phyloP scores from a whole-genome alignment of 495 filamentous ascomycete species.

The Annulohypoxylon maeteangense region DNA sequence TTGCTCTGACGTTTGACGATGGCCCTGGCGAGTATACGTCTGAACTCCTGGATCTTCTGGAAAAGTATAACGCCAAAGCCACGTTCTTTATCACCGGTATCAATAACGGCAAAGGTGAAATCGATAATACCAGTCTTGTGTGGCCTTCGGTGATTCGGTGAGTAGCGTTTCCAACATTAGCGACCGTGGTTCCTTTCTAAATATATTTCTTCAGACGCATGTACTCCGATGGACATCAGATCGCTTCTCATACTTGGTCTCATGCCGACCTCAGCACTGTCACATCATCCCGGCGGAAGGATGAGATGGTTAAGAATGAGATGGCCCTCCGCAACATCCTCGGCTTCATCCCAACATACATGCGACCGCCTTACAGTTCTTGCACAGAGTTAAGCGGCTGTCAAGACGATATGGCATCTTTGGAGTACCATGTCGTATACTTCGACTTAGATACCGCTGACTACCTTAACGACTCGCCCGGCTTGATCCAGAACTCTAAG shows the following conservation, averaged over 20 bases:
- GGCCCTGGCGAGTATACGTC: constrained; percentile 72
- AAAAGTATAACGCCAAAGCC: constrained; percentile 68
- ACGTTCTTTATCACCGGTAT: constrained; percentile 78
- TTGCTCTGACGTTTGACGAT: constrained; percentile 78
- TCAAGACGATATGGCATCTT: constrained; percentile 58
- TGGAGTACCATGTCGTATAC: constrained; percentile 73
- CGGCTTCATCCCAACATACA: constrained; percentile 77
- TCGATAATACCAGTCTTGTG: constrained; percentile 48
- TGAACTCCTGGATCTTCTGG: constrained; percentile 73
- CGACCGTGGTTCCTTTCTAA: neutral
- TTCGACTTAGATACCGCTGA: constrained; percentile 77
- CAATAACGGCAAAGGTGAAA: constrained; percentile 71
- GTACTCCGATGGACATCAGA: constrained; percentile 71
- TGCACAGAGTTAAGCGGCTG: constrained; percentile 62
- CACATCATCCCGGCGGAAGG: constrained; percentile 55
- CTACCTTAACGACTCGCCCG: constrained; percentile 66
- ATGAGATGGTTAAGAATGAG: constrained; percentile 75
- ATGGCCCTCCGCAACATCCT: constrained; percentile 75
- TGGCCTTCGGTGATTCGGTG: constrained; percentile 46
- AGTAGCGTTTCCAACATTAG: neutral
- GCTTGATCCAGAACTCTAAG: constrained; percentile 68
- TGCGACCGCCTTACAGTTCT: constrained; percentile 76
- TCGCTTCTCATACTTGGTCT: constrained; percentile 80
- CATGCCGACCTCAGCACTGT: constrained; percentile 71
- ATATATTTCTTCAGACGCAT: constrained; percentile 58